Evolutionary conservation across 352 stramenopile species (phyloP).

Genomic region (Phytophthora boehmeriae): DNA sequence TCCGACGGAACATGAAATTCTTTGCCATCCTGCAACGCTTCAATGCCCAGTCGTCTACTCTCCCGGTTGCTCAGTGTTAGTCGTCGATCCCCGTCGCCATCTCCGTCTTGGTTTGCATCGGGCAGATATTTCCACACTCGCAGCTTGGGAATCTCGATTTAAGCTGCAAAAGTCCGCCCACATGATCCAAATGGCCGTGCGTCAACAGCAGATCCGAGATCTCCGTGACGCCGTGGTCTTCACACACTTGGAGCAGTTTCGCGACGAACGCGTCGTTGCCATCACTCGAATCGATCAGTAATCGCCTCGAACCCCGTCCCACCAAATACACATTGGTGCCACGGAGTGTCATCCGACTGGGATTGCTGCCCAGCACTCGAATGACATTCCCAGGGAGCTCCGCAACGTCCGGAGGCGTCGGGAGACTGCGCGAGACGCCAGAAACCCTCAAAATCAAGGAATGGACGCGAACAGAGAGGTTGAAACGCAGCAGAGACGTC

Average conservation of each 20-base stretch:
- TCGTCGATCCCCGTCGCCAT: constrained; percentile 37
- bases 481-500: constrained; percentile 47
- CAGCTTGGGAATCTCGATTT: constrained; percentile 53
- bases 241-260: constrained; percentile 50
- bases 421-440: constrained; percentile 47
- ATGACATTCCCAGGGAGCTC: constrained; percentile 57
- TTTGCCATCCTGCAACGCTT: constrained; percentile 42
- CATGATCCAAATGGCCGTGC: constrained; percentile 90
- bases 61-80: constrained; percentile 57
- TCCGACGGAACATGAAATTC: constrained; percentile 36
- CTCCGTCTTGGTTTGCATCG: constrained; percentile 8
- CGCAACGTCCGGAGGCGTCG: constrained; percentile 45
- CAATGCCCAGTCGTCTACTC: constrained; percentile 52
- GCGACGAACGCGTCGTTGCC: constrained; percentile 63
- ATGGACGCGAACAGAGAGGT: constrained; percentile 46
- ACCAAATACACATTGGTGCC: constrained; percentile 93
- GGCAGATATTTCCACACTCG: constrained; percentile 79
- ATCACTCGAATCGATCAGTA: constrained; percentile 86
- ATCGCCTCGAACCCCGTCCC: constrained; percentile 55
- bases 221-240: constrained; percentile 41
- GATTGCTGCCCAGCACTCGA: constrained; percentile 84
- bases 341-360: constrained; percentile 86
- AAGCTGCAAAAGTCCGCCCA: constrained; percentile 78
- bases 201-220: constrained; percentile 88
- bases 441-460: constrained; percentile 46